These are phyloP conservation scores for Phialophora tarda DNA, from an alignment of 2,329 filamentous ascomycete species.

Conservation along the genomic window DNA sequence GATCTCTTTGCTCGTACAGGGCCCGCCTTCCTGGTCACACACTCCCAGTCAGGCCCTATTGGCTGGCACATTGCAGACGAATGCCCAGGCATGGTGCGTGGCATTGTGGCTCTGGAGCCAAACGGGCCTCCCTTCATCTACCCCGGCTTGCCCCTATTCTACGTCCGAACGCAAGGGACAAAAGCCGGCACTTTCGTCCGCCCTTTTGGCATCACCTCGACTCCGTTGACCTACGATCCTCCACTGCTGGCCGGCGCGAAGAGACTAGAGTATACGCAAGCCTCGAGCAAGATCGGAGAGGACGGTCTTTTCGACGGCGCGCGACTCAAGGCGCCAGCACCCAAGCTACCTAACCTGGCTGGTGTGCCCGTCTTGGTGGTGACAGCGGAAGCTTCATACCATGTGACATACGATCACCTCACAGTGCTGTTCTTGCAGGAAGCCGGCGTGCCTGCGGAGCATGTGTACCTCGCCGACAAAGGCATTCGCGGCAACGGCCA, in stretches of 20 bases:
- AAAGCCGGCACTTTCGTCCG: conserved; percentile 30
- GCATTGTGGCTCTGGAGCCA: conserved; percentile 49
- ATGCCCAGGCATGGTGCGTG: conserved; percentile 55
- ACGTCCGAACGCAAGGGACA: conserved; percentile 12
- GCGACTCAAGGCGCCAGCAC: conserved; percentile 47
- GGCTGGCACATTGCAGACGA: conserved; percentile 22
- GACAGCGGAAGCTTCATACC: conserved; percentile 60
- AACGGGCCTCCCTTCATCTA: conserved; percentile 19
- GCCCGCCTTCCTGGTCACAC: conserved; percentile 45
- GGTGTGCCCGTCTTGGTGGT: conserved; percentile 58
- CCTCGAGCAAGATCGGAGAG: neutral
- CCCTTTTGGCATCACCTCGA: conserved; percentile 56
- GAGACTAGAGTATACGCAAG: conserved; percentile 31
- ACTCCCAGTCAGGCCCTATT: conserved; percentile 15
- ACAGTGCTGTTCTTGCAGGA: conserved; percentile 60
- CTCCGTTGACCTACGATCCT: conserved; percentile 57
- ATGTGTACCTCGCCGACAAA: conserved; percentile 52
- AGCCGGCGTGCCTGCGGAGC: conserved; percentile 54
- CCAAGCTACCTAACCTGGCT: conserved; percentile 56
- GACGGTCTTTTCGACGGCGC: conserved; percentile 9
- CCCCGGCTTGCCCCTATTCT: conserved; percentile 18
- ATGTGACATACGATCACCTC: conserved; percentile 61
- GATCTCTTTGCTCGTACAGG: conserved; percentile 14
- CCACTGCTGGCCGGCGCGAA: conserved; percentile 49
- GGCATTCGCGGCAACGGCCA: conserved; percentile 62